Base-by-base conservation (phyloP, 1,284 basidiomycete genomes). In the Sutorius eximius region DNA sequence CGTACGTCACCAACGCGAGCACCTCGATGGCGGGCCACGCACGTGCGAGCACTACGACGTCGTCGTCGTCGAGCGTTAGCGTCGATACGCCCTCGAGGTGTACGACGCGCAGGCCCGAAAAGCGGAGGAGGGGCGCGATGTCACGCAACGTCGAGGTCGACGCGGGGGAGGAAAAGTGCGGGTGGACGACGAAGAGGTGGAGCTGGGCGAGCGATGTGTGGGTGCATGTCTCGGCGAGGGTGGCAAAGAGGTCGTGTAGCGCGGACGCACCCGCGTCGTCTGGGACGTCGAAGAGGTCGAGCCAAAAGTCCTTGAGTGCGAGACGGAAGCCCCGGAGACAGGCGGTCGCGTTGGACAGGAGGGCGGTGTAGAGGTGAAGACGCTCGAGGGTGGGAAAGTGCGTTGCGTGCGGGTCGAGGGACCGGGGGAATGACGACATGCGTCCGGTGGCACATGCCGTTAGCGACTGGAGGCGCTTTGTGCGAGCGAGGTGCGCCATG, bases 1-100 rank as follows among this genome's bases (percentile, higher is more conserved):
- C 57, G 20, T 48, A 67, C 3, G 56, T 67, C 10, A 62, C 46
- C 18, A 70, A 55, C 5, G 40, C 36, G 18, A 66, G 61, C 5
- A 51, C 48, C 48, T 69, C 60, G 0, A 70, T 33, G 13, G 43
- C 6, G 24, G 66, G 64, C 66, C 64, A 66, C 5, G 62, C 50
- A 1, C 49, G 45, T 0, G 62, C 56, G 0, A 69, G 41, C 40
- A 55, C 51, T 7, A 50, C 18, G 0, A 66, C 53, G 27, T 54
- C 49, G 1, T 56, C 45, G 46, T 70, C 63, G 37, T 53, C 53
- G 11, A 66, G 24, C 1, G 56, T 46, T 13, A 70, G 47, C 0
- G 48, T 48, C 9, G 57, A 46, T 18, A 67, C 44, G 10, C 61
- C 60, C 9, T 70, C 65, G 8, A 66, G 20, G 10, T 52, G 53